These are phyloP conservation scores for Trichosanthes truncata DNA, from an alignment of 306 rosid genomes.

Conservation along the genomic window DNA sequence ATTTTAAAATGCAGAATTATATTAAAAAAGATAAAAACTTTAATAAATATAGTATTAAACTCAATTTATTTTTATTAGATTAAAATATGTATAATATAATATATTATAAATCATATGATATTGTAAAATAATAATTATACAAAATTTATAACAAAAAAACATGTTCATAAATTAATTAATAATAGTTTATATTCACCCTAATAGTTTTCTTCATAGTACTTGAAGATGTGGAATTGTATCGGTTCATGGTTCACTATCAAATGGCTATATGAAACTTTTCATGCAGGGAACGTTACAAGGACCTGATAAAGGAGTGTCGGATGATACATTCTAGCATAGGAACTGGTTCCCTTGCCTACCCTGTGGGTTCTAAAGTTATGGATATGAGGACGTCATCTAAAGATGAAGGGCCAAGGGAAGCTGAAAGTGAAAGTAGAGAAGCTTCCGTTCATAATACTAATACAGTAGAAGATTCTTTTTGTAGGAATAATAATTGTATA, in stretches of 20 bases:
- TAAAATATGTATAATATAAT: too few relatives aligned
- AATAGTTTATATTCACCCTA: too few relatives aligned
- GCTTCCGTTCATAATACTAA: constrained; percentile 31
- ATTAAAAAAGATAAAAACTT: too few relatives aligned
- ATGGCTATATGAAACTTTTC: constrained; percentile 11
- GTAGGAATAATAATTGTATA: constrained; percentile 36
- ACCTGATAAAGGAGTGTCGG: constrained; percentile 77
- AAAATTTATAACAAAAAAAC: too few relatives aligned
- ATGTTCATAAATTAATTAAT: too few relatives aligned
- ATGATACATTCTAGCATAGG: constrained; percentile 85
- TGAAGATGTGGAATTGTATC: neutral
- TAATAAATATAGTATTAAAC: too few relatives aligned
- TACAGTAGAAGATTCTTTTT: constrained; percentile 32
- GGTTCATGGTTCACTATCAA: constrained; percentile 9
- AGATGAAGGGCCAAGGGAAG: constrained; percentile 28
- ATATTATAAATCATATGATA: too few relatives aligned
- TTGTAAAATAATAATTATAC: too few relatives aligned
- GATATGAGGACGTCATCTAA: constrained; percentile 78
- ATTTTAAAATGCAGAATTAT: too few relatives aligned
- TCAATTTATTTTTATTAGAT: too few relatives aligned
- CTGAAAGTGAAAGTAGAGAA: constrained; percentile 38
- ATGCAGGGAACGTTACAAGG: constrained; percentile 70
- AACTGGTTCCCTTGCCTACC: constrained; percentile 88
- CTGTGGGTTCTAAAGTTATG: constrained; percentile 88
- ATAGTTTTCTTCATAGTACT: constrained; percentile 11